Base-by-base conservation (phyloP, 2,329 filamentous ascomycete genomes). In the Aspergillus quadrilineatus region DNA sequence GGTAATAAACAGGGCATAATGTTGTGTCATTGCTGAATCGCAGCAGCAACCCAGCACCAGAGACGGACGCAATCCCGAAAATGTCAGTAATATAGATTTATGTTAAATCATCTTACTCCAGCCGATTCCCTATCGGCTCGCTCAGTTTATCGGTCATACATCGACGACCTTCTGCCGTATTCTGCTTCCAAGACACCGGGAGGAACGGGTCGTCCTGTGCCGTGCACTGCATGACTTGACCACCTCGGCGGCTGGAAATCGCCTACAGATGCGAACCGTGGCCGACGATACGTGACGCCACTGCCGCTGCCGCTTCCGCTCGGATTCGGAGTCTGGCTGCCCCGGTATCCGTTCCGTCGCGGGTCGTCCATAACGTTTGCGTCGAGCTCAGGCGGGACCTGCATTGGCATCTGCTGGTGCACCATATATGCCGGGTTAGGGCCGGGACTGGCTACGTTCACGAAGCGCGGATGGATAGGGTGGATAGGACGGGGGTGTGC, bases 261-360 rank as follows among this genome's bases (percentile, higher is more conserved):
- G n/a, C 55, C 46, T 26, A 57, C 46, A 7, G 55, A 57, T 3
- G 55, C 41, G n/a, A 57, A 49, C 4, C 55, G 49, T 4, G 55
- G 49, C 6, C 55, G 55, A 5, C 49, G 43, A 8, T 43, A 42
- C 2, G 17, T 6, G 30, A 5, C 14, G 37, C 15, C 32, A 22
- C 50, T 44, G 15, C 39, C 30, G 2, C n/a, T 4, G 26, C 6
- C 14, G 37, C 15, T 37, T 15, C 50, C 50, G 15, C 39, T 45
- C 6, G 55, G 50, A 26, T 43, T 49, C 2, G 55, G 49, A 7
- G 48, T 57, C 22, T 37, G 37, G n/a, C 55, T 57, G 7, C 49
- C 36, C 6, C 55, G 43, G 30, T 49, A 49, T 14, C 65, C 63
- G 45, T 63, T 69, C 4, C 61, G 56, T 34, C 69, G 63, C n/a